Evolutionary conservation across 108 stramenopile species (phyloP), one percentile per base, ranked within the genome.

Genomic region (Pseudonitzschia pungens): DNA sequence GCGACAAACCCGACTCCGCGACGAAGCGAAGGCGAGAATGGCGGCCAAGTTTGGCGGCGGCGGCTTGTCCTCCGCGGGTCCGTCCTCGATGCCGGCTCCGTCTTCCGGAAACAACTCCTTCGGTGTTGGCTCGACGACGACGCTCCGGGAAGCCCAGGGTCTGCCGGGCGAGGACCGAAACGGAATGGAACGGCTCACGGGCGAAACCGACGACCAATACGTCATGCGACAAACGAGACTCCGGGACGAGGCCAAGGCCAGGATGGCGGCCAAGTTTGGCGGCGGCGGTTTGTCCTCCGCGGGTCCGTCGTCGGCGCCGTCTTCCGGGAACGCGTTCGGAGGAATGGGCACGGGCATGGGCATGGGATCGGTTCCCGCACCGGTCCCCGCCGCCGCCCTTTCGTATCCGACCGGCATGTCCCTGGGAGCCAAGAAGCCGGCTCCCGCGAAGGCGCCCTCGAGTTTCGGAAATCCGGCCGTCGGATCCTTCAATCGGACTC

Each of bases 141-240:
- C 70, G 18, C 24, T 73, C 12, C 71, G 69, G 50, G 87, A 90
- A 70, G 87, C 90, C 5, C 82, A 77, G 21, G 83, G 87, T 8
- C 65, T 84, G 51, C 92, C 93, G 4, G 88, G 89, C 3, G 90
- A 88, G 64, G 97, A 96, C 65, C 81, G 86, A 57, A 93, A 91
- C 57, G 92, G 94, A 16, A 87, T 96, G 68, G 94, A 89, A 70
- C 81, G 91, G 7, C 76, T 98, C 36, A 86, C 89, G 5, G 95
- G 95, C 21, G 97, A 98, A 74, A 86, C 89, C 10, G 95, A 96
- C 70, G 83, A 83, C 48, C 92, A 98, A 72, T 98, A 98, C 69
- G 88, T 98, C 29, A 75, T 84, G 66, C 81, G 97, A 28, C 97
- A 98, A 73, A 92, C 89, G 12, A 59, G 89, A 65, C 79, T 96